Base-by-base conservation (phyloP, 1,139 yeast genomes). In the Debaryomycetaceae sp. region DNA sequence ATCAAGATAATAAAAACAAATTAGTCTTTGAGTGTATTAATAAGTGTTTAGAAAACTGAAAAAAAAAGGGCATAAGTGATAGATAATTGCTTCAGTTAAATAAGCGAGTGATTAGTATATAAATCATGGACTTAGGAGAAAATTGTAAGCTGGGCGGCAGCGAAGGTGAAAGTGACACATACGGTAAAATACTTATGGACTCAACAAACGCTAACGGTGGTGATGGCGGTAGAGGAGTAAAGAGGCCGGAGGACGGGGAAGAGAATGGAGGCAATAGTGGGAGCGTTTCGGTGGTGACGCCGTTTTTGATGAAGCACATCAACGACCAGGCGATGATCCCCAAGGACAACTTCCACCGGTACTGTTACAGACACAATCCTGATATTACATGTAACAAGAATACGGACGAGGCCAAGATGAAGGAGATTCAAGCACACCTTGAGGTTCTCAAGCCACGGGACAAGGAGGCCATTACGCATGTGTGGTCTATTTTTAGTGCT, bases 301-400 rank as follows among this genome's bases (percentile, higher is more conserved):
- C 78, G 2, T 73, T 73, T 44, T 54, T 73, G 29, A 66, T 61
- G 30, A 70, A 68, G 45, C 78, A 73, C 49, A 70, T 73, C 26
- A 59, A 65, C 42, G 76, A 70, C 50, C 74, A 67, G 45, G 51
- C 63, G 36, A 54, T 59, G 46, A 67, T 72, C 28, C 75, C 75
- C 17, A 63, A 63, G 37, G 81, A 76, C 49, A 75, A 75, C 55
- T 75, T 65, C 53, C 82, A 79, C 51, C 73, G 76, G 49, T 89
- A 79, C 62, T 91, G 98, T 58, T 91, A 91, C 61, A 73, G 98
- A 41, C 98, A 91, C 61, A 87, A 91, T 54, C 98, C 98, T 5
- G 92, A 86, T 41, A 74, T 83, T 40, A 73, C 77, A 28, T 80
- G 89, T 57, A 83, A 83, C 58, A 82, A 83, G 51, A 75, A 73